A percentile compares a stretch with the other conserved stretches of the same genome.
phyloP scores from a whole-genome alignment of 2,329 filamentous ascomycete genomes.

The Cladosporium colombiae region DNA sequence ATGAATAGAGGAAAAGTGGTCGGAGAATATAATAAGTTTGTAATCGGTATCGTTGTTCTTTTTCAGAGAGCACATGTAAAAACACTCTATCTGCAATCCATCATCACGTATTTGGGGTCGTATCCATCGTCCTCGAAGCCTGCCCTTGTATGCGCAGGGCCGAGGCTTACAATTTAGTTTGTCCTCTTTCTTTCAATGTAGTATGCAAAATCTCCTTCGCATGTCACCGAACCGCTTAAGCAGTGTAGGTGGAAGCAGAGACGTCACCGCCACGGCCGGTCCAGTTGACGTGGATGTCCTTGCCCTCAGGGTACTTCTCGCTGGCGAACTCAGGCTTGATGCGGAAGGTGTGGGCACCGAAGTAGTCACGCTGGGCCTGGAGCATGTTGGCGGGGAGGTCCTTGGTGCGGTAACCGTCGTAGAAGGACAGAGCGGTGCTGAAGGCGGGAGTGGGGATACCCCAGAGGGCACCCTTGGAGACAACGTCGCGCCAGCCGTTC shows the following conservation, averaged over 20 bases:
- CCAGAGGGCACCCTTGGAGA: constrained; percentile 87
- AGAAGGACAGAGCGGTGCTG: constrained; percentile 96
- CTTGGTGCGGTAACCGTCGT: constrained; percentile 97
- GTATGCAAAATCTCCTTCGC: background rate
- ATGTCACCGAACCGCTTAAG: constrained; percentile 56
- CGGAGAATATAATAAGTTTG: constrained; percentile 4
- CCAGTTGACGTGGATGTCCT: constrained; percentile 99
- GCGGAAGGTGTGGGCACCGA: constrained; percentile 66
- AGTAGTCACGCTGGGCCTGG: constrained; percentile 99
- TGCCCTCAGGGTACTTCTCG: constrained; percentile 72
- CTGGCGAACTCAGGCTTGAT: constrained; percentile 55
- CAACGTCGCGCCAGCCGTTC: constrained; percentile 82
- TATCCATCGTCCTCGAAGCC: constrained; percentile 16
- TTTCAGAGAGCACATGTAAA: constrained; percentile 5
- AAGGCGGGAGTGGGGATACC: constrained; percentile 96
- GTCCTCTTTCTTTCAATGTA: constrained; percentile 8
- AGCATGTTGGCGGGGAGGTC: constrained; percentile 96
- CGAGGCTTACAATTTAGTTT: constrained; percentile 4
- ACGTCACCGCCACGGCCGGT: constrained; percentile 97
- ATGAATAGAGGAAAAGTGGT: background rate
- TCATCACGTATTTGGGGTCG: constrained; percentile 15
- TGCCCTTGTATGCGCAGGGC: background rate
- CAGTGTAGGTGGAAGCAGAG: constrained; percentile 95
- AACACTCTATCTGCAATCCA: constrained; percentile 19
- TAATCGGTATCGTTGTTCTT: constrained; percentile 14